Conservation (phyloP, 192 early-diverging fungal species). For the Coemansia nantahalensis region DNA sequence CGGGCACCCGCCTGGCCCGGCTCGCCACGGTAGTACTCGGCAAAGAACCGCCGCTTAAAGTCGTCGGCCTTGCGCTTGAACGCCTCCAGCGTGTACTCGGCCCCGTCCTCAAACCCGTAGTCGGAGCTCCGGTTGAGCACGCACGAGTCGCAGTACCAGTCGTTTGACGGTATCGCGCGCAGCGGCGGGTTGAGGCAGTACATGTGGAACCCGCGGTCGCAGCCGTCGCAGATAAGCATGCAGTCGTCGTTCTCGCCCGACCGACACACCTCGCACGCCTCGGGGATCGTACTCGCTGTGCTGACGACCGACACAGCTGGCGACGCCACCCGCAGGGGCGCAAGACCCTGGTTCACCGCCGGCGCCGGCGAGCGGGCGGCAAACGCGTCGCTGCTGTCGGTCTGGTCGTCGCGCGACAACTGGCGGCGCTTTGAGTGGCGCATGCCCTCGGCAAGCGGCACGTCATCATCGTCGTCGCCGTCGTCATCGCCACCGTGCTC, state of each 20-base stretch:
- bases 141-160: constrained; percentile 91
- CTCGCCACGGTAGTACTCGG: constrained; percentile 40
- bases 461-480: neutral
- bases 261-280: constrained; percentile 41
- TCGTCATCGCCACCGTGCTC: neutral
- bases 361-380: neutral
- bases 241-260: constrained; percentile 56
- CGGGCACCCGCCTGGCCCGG: neutral
- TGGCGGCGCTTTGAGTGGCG: constrained; percentile 46
- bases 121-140: constrained; percentile 73
- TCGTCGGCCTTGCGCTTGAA: constrained; percentile 77
- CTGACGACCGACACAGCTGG: constrained; percentile 11
- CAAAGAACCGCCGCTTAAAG: constrained; percentile 81
- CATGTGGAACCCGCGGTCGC: constrained; percentile 80
- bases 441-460: constrained; percentile 1
- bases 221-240: constrained; percentile 86
- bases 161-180: constrained; percentile 55
- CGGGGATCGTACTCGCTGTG: constrained; percentile 37
- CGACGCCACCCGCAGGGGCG: constrained; percentile 14
- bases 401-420: constrained; percentile 2
- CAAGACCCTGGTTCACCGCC: neutral
- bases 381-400: neutral
- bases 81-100: constrained; percentile 67
- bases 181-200: constrained; percentile 74
- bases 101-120: constrained; percentile 93